Conservation (phyloP, 2,329 filamentous ascomycete species). For the Boeremia lycopersici region DNA sequence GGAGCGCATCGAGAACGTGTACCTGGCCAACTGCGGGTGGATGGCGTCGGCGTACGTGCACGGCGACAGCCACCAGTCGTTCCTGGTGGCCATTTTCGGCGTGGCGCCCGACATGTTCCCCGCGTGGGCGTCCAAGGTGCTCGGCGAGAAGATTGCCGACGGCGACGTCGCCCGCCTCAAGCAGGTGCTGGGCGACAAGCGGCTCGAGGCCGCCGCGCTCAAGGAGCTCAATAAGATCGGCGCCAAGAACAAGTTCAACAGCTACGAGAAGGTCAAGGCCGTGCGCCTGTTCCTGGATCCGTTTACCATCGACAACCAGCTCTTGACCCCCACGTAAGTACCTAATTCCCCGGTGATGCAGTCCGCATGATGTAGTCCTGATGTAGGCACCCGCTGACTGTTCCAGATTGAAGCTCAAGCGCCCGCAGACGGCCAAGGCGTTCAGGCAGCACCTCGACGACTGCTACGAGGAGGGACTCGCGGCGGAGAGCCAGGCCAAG, state of each 20-base stretch:
- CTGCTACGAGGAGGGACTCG: conserved; percentile 63
- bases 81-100: conserved; percentile 85
- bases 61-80: conserved; percentile 82
- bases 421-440: conserved; percentile 68
- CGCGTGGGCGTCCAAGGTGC: conserved; percentile 75
- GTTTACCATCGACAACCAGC: conserved; percentile 90
- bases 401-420: conserved; percentile 75
- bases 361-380: too few species aligned
- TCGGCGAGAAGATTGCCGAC: conserved; percentile 68
- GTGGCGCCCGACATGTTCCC: conserved; percentile 86
- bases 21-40: conserved; percentile 78
- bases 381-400: too few species aligned
- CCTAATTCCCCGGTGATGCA: too few species aligned
- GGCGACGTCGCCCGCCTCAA: conserved; percentile 71
- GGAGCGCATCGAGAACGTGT: conserved; percentile 95
- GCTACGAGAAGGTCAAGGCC: conserved; percentile 82
- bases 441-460: conserved; percentile 64
- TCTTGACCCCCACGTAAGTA: conserved; percentile 88
- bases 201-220: conserved; percentile 75
- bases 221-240: conserved; percentile 80
- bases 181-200: conserved; percentile 69
- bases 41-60: conserved; percentile 86
- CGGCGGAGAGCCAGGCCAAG: conserved; percentile 49
- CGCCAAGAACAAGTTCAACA: conserved; percentile 86
- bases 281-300: conserved; percentile 81